Evolutionary conservation across 768 basidiomycete species (phyloP), one percentile per base, ranked within the genome.

Genomic region (Tricholoma matsutake): DNA sequence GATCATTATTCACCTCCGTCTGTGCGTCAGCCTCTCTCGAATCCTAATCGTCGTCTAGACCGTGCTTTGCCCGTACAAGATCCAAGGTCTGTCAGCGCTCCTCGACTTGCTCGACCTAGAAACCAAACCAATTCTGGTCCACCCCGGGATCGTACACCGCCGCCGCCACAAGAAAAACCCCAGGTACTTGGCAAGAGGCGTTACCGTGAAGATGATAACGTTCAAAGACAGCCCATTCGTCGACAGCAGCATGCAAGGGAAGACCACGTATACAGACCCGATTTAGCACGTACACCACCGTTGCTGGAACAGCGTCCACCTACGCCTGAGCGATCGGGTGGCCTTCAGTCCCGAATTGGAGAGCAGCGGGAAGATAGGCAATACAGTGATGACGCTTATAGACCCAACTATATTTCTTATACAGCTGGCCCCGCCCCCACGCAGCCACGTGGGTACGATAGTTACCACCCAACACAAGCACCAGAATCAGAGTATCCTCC

Each of bases 141-240:
- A 34, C 10, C 28, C 31, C 57, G 57, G 11, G 43, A 59, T 9
- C 45, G 10, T 47, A 49, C 61, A 5, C 63, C 57, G 7, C 20
- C n/a, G 10, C 53, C 60, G 1, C 54, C 58, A 16, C 14, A 35
- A 0, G 39, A 47, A 39, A 58, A 37, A n/a, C 59, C 58, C 4
- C 58, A 56, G 16, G 22, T 58, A 10, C 62, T 67, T 6, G 66
- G 66, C 14, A 65, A 67, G 52, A 68, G 70, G 52, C 65, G 68
- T 31, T 41, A 55, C 7, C 65, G 63, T 35, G 68, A 67, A 25
- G 66, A 69, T 28, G 59, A 63, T 18, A 22, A 43, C n/a, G 39
- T 54, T 16, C 64, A 58, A 32, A 67, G 67, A 16, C 69, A 64
- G 0, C 67, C 69, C 9, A n/a, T 60, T 11, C 63, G 64, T 18